These are phyloP conservation scores for Hanseniaspora lindneri DNA, from an alignment of 805 yeast species.

Conservation along the genomic window DNA sequence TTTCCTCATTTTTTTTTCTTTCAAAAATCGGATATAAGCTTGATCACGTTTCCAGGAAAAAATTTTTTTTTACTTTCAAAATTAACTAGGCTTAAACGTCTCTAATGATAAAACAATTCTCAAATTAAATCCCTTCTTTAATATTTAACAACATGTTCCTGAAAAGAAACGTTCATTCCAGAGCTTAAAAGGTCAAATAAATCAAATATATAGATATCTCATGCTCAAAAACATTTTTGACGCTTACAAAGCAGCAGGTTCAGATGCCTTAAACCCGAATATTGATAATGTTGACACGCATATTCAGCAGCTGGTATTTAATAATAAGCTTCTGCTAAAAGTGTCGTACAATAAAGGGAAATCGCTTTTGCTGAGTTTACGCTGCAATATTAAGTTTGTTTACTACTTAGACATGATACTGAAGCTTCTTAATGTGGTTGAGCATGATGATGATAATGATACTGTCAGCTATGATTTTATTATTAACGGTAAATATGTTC, in stretches of 20 bases:
- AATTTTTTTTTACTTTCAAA: too few species aligned
- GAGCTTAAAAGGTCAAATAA: too few species aligned
- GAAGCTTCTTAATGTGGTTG: conserved; percentile 5
- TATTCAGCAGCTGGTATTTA: conserved; percentile 1
- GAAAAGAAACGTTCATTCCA: too few species aligned
- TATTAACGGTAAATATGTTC: background rate
- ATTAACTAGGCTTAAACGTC: too few species aligned
- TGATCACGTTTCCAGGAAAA: too few species aligned
- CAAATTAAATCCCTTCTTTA: too few species aligned
- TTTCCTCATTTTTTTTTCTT: too few species aligned
- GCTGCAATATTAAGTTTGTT: conserved; percentile 5
- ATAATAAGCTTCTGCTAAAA: background rate
- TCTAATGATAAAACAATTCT: too few species aligned
- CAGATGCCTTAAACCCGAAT: background rate
- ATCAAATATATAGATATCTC: too few species aligned
- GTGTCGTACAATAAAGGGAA: conserved; percentile 1
- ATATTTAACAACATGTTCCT: too few species aligned
- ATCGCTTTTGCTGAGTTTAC: background rate
- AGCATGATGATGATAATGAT: background rate
- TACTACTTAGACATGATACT: conserved; percentile 6
- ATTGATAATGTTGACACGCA: background rate
- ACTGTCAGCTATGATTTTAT: background rate
- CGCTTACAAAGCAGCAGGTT: background rate
- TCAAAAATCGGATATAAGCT: too few species aligned
- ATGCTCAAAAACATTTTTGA: background rate